phyloP scores from a whole-genome alignment of 768 basidiomycete genomes.

The Pholiota microspora region DNA sequence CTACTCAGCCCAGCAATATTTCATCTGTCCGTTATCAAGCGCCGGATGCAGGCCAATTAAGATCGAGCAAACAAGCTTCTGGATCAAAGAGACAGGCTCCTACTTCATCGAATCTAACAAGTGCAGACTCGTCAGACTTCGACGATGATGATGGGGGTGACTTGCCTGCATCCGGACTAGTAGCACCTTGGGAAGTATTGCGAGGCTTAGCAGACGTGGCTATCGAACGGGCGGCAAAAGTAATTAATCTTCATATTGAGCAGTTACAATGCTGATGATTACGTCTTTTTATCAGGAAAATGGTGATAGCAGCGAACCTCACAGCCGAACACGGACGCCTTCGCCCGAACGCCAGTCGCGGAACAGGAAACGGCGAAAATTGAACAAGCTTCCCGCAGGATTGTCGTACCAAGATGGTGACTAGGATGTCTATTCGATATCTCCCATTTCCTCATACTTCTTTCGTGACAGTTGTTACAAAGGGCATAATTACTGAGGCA shows the following conservation, averaged over 20 bases:
- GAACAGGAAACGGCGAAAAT: constrained; percentile 67
- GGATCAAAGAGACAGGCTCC: constrained; percentile 61
- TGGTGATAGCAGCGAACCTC: constrained; percentile 73
- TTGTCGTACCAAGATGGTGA: constrained; percentile 79
- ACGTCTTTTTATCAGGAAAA: too few species aligned
- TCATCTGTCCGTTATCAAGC: constrained; percentile 62
- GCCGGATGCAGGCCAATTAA: constrained; percentile 36
- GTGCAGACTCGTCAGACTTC: constrained; percentile 80
- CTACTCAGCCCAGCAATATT: constrained; percentile 41
- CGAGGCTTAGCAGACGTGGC: constrained; percentile 81
- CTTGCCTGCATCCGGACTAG: constrained; percentile 75
- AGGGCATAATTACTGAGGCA: constrained; percentile 73
- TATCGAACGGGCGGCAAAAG: constrained; percentile 76
- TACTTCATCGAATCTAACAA: constrained; percentile 65
- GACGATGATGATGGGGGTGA: constrained; percentile 83
- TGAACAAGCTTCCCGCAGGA: constrained; percentile 55
- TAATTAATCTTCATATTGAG: constrained; percentile 25
- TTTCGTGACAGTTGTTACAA: constrained; percentile 66
- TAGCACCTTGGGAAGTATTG: constrained; percentile 86
- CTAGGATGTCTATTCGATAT: constrained; percentile 1
- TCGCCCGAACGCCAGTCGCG: constrained; percentile 71
- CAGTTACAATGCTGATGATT: too few species aligned
- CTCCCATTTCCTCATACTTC: constrained; percentile 10
- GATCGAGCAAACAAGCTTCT: constrained; percentile 34
- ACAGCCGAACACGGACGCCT: constrained; percentile 70